Percentiles rank a stretch among this genome's conserved stretches.
Evolutionary conservation across 73 alveolate species (phyloP).

Genomic region (Tetrahymena elliotti): DNA sequence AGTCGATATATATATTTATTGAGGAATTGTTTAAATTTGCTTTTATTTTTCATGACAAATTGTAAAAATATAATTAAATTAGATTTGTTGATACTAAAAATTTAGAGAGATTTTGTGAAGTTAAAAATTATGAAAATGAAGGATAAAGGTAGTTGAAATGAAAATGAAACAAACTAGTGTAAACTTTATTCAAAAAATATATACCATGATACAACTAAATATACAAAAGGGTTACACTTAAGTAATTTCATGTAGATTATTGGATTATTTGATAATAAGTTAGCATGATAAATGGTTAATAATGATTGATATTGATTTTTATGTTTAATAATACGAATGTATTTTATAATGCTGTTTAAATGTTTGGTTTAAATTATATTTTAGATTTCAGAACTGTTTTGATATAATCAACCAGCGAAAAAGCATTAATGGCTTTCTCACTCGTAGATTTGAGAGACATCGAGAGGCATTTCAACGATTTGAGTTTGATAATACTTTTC

Average conservation of each 20-base stretch:
- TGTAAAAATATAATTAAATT: too few species aligned
- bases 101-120: too few species aligned
- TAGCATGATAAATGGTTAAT: neutral
- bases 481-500: constrained; percentile 62
- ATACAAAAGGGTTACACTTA: neutral
- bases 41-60: too few species aligned
- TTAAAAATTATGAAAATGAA: too few species aligned
- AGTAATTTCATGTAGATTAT: neutral
- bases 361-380: neutral
- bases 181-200: neutral
- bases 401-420: neutral
- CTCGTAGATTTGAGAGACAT: constrained; percentile 42
- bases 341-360: neutral
- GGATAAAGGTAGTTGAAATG: neutral
- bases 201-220: neutral
- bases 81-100: too few species aligned
- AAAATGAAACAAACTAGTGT: neutral
- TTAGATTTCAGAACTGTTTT: neutral
- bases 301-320: neutral
- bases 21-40: too few species aligned
- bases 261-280: neutral
- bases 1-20: too few species aligned
- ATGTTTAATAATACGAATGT: neutral
- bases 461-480: constrained; percentile 62
- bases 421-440: neutral